These are phyloP conservation scores for Zygoascus tannicola DNA, from an alignment of 805 yeast genomes.

Conservation along the genomic window DNA sequence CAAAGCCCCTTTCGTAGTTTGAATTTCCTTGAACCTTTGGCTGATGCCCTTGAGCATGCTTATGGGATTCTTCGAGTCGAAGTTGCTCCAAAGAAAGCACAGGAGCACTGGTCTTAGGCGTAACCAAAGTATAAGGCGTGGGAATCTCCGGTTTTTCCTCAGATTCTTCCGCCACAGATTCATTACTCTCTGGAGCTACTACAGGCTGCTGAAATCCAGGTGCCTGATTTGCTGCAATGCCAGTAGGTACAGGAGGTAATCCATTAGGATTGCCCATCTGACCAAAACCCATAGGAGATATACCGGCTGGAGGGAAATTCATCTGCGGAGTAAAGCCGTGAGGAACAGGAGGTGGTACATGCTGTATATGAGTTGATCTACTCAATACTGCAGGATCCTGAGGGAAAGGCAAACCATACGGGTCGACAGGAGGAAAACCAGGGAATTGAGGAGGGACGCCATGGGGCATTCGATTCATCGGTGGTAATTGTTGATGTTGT, in stretches of 20 bases:
- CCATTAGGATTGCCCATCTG: not conserved
- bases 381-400: conserved; percentile 12
- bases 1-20: conserved; percentile 10
- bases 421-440: conserved; percentile 4
- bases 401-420: conserved; percentile 4
- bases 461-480: conserved; percentile 3
- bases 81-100: conserved; percentile 15
- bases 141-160: conserved; percentile 12
- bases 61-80: conserved; percentile 14
- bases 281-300: not conserved
- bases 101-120: conserved; percentile 5
- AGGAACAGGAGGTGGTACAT: conserved; percentile 5
- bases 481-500: conserved; percentile 6
- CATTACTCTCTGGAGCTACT: not conserved
- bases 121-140: conserved; percentile 7
- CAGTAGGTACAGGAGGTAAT: not conserved
- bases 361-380: conserved; percentile 3
- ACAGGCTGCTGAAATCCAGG: conserved; percentile 20
- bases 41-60: conserved; percentile 5
- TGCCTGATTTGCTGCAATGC: conserved; percentile 12
- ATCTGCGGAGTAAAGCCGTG: not conserved
- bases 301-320: conserved; percentile 1
- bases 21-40: too few species aligned
- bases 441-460: conserved; percentile 8
- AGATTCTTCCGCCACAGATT: not conserved